Percentiles rank a stretch among this genome's conserved stretches.
Conservation (phyloP, 192 early-diverging fungal species). For the Rhizoclosmatium sp. region DNA sequence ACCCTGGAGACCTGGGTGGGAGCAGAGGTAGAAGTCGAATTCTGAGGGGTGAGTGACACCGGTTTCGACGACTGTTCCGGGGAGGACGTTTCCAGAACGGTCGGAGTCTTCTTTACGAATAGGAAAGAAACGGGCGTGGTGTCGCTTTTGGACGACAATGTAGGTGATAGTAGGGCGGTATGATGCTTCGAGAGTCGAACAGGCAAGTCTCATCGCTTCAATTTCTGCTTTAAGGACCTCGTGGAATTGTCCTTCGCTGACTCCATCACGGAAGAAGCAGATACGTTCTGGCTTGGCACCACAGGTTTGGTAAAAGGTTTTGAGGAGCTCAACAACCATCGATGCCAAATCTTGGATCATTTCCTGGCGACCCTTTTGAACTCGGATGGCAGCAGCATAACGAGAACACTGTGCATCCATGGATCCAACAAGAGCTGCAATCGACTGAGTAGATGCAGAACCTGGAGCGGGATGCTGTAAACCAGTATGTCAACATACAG, state of each 20-base stretch:
- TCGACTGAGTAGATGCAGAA: slow-evolving; percentile 61
- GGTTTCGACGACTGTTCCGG: slow-evolving; percentile 66
- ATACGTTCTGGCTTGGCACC: slow-evolving; percentile 65
- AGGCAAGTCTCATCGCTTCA: slow-evolving; percentile 72
- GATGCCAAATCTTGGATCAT: slow-evolving; percentile 57
- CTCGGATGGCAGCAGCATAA: slow-evolving; percentile 61
- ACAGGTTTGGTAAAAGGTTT: slow-evolving; percentile 64
- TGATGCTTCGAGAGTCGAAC: slow-evolving; percentile 62
- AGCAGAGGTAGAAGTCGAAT: slow-evolving; percentile 78
- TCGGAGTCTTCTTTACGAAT: slow-evolving; percentile 64
- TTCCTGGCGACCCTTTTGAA: slow-evolving; percentile 59
- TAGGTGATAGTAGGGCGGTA: slow-evolving; percentile 87
- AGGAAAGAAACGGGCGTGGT: slow-evolving; percentile 81
- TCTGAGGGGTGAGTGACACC: slow-evolving; percentile 63
- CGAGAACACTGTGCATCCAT: slow-evolving; percentile 69
- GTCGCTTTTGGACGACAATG: slow-evolving; percentile 87
- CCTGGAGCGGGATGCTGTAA: slow-evolving; percentile 59
- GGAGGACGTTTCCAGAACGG: slow-evolving; percentile 61
- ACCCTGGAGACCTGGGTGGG: slow-evolving; percentile 91
- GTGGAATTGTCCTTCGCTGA: slow-evolving; percentile 87
- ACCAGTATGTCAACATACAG: neutral
- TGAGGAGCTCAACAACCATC: slow-evolving; percentile 66
- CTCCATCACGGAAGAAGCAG: slow-evolving; percentile 75
- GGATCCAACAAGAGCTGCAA: slow-evolving; percentile 67
- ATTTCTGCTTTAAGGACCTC: slow-evolving; percentile 81